Base-by-base conservation (phyloP, 805 yeast species). In the Sugiyamaella chiloensis region DNA sequence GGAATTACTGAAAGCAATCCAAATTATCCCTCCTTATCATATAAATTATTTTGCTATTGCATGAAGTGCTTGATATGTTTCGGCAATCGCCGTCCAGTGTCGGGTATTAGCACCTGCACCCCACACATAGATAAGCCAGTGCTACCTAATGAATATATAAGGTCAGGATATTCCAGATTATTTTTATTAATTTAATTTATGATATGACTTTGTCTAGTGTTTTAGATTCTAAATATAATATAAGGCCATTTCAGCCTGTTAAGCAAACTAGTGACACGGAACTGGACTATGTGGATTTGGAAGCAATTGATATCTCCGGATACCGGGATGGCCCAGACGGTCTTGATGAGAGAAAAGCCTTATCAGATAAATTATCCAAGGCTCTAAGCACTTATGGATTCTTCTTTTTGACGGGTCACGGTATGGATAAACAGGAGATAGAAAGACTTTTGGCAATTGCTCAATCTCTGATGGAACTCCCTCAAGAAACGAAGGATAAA, bases 351-450 rank as follows among this genome's bases (percentile, higher is more conserved):
- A 55, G 77, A 29, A 50, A 57, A 45, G 47, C 37, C 9, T 59
- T 73, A 32, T 78, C 78, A 1, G 49, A 44, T 1, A 62, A 64
- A 41, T 58, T 74, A 9, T 76, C 73, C 48, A 55, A 58, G 23
- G 68, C 78, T 0, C 54, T 74, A 21, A 61, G 71, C 2, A 66
- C 71, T 1, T 66, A 68, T 46, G 79, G 79, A 1, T 74, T 74
- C 53, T 71, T 74, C 60, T 68, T 69, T 24, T 49, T 74, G 17
- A 56, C 61, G 8, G 72, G 72, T 50, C 75, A 70, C 51, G 78
- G 78, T 1, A 63, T 72, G 43, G 57, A 58, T 2, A 53, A 51
- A 9, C 69, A 63, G 17, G 54, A 57, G 9, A 53, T 73, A 9
- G 69, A 63, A 8, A 62, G 62, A n/a, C 52, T 72, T 36, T 61